Evolutionary conservation across 2,329 filamentous ascomycete species (phyloP), one percentile per base, ranked within the genome.

Genomic region (Aspergillus tubingensis): DNA sequence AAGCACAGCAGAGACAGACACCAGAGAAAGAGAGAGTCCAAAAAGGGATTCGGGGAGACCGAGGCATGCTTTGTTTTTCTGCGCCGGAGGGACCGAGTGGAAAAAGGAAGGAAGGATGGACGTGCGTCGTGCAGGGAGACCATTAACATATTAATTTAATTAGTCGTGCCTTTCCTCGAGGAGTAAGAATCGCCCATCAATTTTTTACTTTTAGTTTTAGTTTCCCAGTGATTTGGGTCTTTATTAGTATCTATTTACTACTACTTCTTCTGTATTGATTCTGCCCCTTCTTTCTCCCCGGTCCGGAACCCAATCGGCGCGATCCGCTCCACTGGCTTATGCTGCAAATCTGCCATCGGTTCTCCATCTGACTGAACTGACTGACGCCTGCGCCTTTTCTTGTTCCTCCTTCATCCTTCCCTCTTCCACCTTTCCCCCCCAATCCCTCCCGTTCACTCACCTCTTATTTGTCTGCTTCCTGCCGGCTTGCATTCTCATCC

Each of bases 301-400:
- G 23, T 15, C 47, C 47, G 47, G 47, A 36, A 50, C 47, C 47
- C 47, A 50, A 50, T 50, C 47, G 25, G 47, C 25, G 23, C 21
- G 32, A 43, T 43, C 39, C n/a, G 39, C 39, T 17, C 19, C 19
- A 19, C 17, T 27, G 47, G 23, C 41, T 30, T 30, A 27, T 44
- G 25, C 47, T 8, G 23, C 47, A 19, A 36, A 13, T 13, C 25
- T 50, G 47, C 39, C 44, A 49, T 59, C 51, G 56, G 56, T 27
- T 27, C 25, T 6, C 38, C 48, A 51, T 55, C 54, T 61, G 56
- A 52, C 54, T 61, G 56, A 52, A 25, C 23, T 25, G 23, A 25
- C 7, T 27, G 25, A 27, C 59, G 60, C 57, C 61, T 54, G 57
- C 60, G 38, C 59, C 57, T 54, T 62, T 62, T 54, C 43, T 60